Base-by-base conservation (phyloP, 106 monocot species). In the Allium cepa region DNA sequence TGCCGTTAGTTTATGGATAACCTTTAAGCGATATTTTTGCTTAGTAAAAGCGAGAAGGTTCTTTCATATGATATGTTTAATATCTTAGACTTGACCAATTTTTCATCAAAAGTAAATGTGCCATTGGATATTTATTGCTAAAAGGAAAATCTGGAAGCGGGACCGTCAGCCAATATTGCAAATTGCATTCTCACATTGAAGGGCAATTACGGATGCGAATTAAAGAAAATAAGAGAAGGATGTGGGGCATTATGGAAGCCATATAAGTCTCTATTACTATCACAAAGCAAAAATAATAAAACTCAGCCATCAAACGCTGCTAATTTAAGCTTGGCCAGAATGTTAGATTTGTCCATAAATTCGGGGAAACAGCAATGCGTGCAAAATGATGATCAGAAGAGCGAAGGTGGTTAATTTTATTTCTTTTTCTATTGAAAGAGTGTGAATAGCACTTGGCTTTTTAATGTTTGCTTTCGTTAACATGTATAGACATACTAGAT, bases 131-230 rank as follows among this genome's bases (percentile, higher is more conserved):
- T 17, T 8, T 7, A 45, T 14, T 50, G 12, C 3, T 71, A 76
- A 46, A 53, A 91, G 87, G 91, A 87, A 53, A 75, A 75, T 50
- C 9, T 87, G 59, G 87, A 91, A 26, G 81, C 72, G 55, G 79
- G 83, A 17, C 84, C 91, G 9, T 78, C 78, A 2, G 68, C 66
- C 8, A 87, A 84, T 53, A 78, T 91, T 55, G 91, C 87, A 17
- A 84, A 91, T 58, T 91, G 87, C 28, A 73, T 91, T 75, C 81
- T 91, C 36, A 63, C 71, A 0, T 69, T 87, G 6, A 91, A 91
- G 56, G 53, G 66, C 3, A 84, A 75, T 67, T 75, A 87, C 66
- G 87, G 87, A 53, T 82, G 76, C 76, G 79, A 77, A 68, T 67
- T 77, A 26, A 59, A 36, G 17, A 22, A 22, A 22, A 22, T 22